Base-by-base conservation (phyloP, 2,329 filamentous ascomycete species). In the Onygenales sp. region DNA sequence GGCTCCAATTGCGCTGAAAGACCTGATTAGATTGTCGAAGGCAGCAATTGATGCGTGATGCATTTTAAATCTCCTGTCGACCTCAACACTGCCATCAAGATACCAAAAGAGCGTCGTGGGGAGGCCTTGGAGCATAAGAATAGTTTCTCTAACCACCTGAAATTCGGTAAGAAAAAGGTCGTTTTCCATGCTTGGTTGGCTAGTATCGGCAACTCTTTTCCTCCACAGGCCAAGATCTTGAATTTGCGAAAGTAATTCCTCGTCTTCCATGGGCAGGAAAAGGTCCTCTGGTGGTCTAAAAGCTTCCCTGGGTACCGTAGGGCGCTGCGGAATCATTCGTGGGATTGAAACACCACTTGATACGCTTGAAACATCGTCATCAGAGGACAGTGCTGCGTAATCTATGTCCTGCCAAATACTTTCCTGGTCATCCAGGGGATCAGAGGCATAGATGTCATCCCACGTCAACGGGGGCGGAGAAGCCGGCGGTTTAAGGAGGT, bases 51-150 rank as follows among this genome's bases (percentile, higher is more conserved):
- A 72, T 36, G 67, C 58, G 59, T 73, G 66, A 8, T 55, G 56
- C 31, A 70, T 53, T 21, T 57, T 59, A 59, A 73, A 72, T 52
- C 65, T 64, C 27, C 68, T 61, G 49, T 73, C 69, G 43, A 74
- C 59, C 54, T 64, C 62, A n/a, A 72, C 59, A 3, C 55, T 57
- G 38, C 64, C 59, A 38, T 69, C 64, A 17, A 67, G 35, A 51
- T 64, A 60, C 73, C 67, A 59, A 61, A 91, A 95, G 1, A 95
- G 64, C 1, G 83, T 85, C 2, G 87, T 92, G 5, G 84, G 79
- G 3, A 93, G 72, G 0, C 91, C 91, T 52, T 83, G 81, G 0
- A 97, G 78, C 88, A 96, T 94, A 62, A 89, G 92, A 0, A 96
- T 74, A 0, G 83, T 80, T 63, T 97, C 90, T 47, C 89, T 82